Percentiles rank a stretch among this genome's conserved stretches.
Evolutionary conservation across 768 basidiomycete genomes (phyloP).

Genomic region (Termitomyces sp.): DNA sequence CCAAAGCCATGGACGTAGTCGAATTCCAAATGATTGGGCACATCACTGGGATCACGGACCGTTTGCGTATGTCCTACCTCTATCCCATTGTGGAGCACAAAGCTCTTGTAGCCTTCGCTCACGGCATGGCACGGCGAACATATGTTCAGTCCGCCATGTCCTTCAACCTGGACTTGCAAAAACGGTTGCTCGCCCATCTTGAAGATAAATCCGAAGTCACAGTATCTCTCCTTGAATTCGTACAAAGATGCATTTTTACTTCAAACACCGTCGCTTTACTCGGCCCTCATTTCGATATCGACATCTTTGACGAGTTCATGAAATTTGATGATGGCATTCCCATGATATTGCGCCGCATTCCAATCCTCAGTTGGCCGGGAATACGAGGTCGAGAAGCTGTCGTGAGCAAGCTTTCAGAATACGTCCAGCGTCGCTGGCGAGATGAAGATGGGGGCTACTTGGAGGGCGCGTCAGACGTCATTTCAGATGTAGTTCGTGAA

Average conservation of each 20-base stretch:
- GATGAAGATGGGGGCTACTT: constrained; percentile 6
- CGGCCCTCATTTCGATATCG: constrained; percentile 6
- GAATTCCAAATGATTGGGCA: constrained; percentile 7
- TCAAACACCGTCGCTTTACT: constrained; percentile 4
- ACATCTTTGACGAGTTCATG: constrained; percentile 4
- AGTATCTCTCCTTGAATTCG: constrained; percentile 3
- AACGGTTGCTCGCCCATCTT: neutral
- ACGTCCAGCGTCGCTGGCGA: constrained; percentile 4
- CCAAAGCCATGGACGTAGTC: constrained; percentile 6
- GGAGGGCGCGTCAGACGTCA: constrained; percentile 7
- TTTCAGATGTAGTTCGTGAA: constrained; percentile 1
- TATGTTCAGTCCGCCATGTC: constrained; percentile 5
- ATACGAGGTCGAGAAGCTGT: neutral
- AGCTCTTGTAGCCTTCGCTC: constrained; percentile 5
- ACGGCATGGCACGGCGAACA: constrained; percentile 3
- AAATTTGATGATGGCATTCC: constrained; percentile 3
- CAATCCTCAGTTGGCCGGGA: neutral
- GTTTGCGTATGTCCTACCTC: constrained; percentile 4
- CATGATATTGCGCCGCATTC: constrained; percentile 1
- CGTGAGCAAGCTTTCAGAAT: neutral
- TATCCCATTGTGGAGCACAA: constrained; percentile 5
- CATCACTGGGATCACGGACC: constrained; percentile 3
- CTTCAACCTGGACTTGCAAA: constrained; percentile 4
- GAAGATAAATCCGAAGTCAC: neutral
- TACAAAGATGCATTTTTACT: constrained; percentile 2